phyloP scores from a whole-genome alignment of 805 yeast species.

The Millerago galiae region DNA sequence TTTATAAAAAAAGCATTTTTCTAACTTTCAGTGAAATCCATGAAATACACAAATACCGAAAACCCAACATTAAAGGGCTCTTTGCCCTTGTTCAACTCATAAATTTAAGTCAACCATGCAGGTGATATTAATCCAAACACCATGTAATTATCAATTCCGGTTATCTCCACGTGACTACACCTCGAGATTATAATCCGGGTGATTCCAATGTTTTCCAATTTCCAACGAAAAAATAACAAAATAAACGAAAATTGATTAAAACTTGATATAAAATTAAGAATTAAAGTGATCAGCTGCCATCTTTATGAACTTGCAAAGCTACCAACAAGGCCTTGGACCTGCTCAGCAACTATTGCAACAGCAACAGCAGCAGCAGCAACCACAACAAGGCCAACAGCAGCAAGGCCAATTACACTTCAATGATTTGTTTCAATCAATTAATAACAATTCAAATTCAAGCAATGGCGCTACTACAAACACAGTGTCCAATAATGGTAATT shows the following conservation, averaged over 20 bases:
- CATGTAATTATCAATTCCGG: too few relatives aligned
- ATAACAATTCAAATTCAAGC: constrained; percentile 11
- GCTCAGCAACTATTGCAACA: constrained; percentile 23
- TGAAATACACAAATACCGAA: too few relatives aligned
- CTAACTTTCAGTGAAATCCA: too few relatives aligned
- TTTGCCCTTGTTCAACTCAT: too few relatives aligned
- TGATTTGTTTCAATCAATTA: constrained; percentile 19
- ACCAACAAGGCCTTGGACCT: constrained; percentile 20
- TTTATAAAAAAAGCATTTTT: too few relatives aligned
- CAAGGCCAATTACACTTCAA: constrained; percentile 17
- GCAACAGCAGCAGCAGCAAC: constrained; percentile 17
- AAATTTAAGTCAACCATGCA: too few relatives aligned
- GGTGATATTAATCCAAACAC: too few relatives aligned
- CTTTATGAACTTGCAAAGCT: constrained; percentile 21
- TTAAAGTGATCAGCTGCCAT: not conserved
- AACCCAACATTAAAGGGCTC: too few relatives aligned
- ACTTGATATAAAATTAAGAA: too few relatives aligned
- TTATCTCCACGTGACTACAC: not conserved
- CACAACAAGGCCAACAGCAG: constrained; percentile 14
- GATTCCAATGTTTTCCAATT: not conserved
- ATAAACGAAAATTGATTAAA: constrained; percentile 2
- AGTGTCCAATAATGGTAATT: not conserved
- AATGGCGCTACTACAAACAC: constrained; percentile 2
- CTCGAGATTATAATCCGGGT: not conserved
- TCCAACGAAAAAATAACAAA: constrained; percentile 1